Percentiles rank a stretch among this genome's conserved stretches.
Evolutionary conservation across 495 filamentous ascomycete species (phyloP).

Genomic region (Talaromyces ruber): DNA sequence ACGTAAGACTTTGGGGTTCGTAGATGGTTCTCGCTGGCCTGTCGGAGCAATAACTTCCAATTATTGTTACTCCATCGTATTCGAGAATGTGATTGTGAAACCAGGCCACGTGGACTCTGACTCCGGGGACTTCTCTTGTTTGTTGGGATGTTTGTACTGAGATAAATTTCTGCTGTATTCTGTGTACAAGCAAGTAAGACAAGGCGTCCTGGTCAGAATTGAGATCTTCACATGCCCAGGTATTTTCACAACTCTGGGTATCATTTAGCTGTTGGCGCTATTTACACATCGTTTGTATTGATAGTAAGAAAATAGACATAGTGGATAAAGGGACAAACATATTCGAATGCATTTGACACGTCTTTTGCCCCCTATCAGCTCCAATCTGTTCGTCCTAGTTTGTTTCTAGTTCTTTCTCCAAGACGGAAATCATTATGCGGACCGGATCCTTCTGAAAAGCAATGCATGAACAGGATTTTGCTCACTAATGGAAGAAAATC

Average conservation of each 20-base stretch:
- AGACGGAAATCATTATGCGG: not conserved
- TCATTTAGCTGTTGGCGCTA: not conserved
- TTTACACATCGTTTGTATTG: not conserved
- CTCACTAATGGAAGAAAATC: not conserved
- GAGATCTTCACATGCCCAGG: not conserved
- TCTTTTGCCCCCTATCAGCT: not conserved
- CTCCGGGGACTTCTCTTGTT: not conserved
- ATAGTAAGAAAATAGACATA: not conserved
- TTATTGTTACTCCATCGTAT: not conserved
- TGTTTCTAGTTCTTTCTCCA: not conserved
- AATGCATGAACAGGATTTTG: not conserved
- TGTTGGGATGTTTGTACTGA: not conserved
- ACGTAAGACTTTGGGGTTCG: not conserved
- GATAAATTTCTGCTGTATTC: not conserved
- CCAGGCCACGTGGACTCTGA: constrained; percentile 1
- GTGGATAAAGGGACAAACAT: not conserved
- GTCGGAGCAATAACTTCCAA: not conserved
- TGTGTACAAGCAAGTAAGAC: not conserved
- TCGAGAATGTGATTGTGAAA: constrained; percentile 1
- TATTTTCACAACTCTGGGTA: no score
- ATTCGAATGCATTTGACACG: not conserved
- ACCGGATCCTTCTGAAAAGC: not conserved
- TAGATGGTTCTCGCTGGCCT: not conserved
- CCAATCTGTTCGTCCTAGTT: not conserved
- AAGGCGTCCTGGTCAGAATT: not conserved